phyloP scores from a whole-genome alignment of 306 rosid genomes.

The Rosa lucieae region DNA sequence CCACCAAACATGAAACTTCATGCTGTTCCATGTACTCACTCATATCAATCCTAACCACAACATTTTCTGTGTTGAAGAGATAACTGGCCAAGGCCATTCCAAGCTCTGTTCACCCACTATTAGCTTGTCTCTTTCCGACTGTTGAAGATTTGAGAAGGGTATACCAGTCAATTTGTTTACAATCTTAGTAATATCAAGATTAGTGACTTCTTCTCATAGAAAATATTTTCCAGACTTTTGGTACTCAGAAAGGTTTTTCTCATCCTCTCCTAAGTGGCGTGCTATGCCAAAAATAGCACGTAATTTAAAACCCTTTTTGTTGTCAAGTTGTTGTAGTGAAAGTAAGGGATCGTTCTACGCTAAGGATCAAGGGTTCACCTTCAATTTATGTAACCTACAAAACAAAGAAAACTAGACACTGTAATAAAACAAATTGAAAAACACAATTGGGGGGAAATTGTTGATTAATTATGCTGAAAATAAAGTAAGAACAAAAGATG shows the following conservation, averaged over 20 bases:
- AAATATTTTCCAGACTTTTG: constrained; percentile 65
- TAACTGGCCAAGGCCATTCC: constrained; percentile 86
- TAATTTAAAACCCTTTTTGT: too few relatives aligned
- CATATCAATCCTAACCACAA: constrained; percentile 94
- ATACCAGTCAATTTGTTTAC: constrained; percentile 71
- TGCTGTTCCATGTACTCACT: constrained; percentile 97
- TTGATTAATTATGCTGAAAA: too few relatives aligned
- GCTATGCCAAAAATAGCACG: too few relatives aligned
- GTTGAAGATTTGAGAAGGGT: constrained; percentile 83
- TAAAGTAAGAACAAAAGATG: too few relatives aligned
- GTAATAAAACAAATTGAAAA: too few relatives aligned
- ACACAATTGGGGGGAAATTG: too few relatives aligned
- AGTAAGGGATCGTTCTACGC: too few relatives aligned
- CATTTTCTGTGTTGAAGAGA: constrained; percentile 94
- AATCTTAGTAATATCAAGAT: constrained; percentile 86
- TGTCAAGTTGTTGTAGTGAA: too few relatives aligned
- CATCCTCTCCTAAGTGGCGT: constrained; percentile 80
- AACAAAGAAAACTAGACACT: too few relatives aligned
- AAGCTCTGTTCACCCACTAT: constrained; percentile 92
- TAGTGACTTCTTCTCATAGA: constrained; percentile 88
- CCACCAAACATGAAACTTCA: constrained; percentile 74
- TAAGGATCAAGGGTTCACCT: too few relatives aligned
- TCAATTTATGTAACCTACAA: too few relatives aligned
- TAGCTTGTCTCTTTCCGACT: constrained; percentile 85
- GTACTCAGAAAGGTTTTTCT: constrained; percentile 65